Conservation (phyloP, 345 rosid species). For the Gossypium thurberi region DNA sequence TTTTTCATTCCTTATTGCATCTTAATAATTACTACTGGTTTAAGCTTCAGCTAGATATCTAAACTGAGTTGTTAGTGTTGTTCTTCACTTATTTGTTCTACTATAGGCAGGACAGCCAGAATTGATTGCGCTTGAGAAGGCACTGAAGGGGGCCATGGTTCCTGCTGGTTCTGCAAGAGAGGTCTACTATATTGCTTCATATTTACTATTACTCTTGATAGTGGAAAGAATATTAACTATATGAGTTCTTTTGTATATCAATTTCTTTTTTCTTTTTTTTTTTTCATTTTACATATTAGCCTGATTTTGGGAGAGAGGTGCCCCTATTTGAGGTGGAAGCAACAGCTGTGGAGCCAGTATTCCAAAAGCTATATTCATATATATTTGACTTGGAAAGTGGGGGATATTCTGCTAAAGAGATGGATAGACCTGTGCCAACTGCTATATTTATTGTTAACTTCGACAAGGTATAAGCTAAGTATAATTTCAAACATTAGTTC, state of each 20-base stretch:
- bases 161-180: slow-evolving; percentile 86
- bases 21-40: not conserved
- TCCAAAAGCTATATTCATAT: slow-evolving; percentile 68
- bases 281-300: slow-evolving; percentile 25
- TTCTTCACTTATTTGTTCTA: slow-evolving; percentile 7
- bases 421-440: slow-evolving; percentile 74
- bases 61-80: not conserved
- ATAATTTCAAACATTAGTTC: slow-evolving; percentile 8
- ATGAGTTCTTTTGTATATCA: not conserved
- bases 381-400: slow-evolving; percentile 64
- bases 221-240: not conserved
- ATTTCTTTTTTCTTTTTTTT: slow-evolving; percentile 5
- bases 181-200: slow-evolving; percentile 33
- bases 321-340: slow-evolving; percentile 94
- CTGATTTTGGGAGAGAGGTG: slow-evolving; percentile 88
- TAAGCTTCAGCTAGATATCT: not conserved
- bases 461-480: slow-evolving; percentile 66
- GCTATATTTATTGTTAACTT: slow-evolving; percentile 87
- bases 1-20: not conserved
- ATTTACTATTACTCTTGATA: not conserved
- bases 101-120: slow-evolving; percentile 81
- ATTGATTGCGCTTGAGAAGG: slow-evolving; percentile 80
- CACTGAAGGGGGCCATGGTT: slow-evolving; percentile 74
- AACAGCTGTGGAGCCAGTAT: slow-evolving; percentile 63
- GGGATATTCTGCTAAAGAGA: slow-evolving; percentile 40